Percentiles rank a stretch among this genome's conserved stretches.
Evolutionary conservation across 2,329 filamentous ascomycete genomes (phyloP).

Genomic region (Colletotrichum filicis): DNA sequence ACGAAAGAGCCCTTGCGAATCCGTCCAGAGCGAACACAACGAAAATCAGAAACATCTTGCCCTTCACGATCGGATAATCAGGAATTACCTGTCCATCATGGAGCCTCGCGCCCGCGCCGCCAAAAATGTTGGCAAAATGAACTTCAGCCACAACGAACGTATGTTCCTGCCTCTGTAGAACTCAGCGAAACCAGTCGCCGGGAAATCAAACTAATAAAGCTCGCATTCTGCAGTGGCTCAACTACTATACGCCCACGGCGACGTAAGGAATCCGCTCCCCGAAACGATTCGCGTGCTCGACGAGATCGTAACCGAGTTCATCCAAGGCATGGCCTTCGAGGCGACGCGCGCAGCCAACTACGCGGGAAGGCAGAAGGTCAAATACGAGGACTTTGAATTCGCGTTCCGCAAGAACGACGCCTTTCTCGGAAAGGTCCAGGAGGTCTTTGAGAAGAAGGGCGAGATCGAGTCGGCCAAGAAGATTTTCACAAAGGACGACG

Average conservation of each 20-base stretch:
- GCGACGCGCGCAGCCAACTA: constrained; percentile 88
- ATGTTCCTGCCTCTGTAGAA: constrained; percentile 44
- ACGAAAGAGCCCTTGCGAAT: too few species aligned
- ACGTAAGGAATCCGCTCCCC: constrained; percentile 80
- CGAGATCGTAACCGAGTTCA: constrained; percentile 96
- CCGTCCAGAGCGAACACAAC: not conserved
- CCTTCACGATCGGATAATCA: not conserved
- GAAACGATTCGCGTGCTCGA: constrained; percentile 89
- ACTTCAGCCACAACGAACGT: constrained; percentile 80
- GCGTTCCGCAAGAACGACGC: constrained; percentile 85
- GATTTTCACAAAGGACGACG: constrained; percentile 76
- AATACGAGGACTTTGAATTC: constrained; percentile 98
- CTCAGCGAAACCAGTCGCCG: too few species aligned
- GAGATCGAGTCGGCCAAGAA: constrained; percentile 87
- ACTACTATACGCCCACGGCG: constrained; percentile 84
- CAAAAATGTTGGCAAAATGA: constrained; percentile 86
- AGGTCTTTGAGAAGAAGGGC: constrained; percentile 88
- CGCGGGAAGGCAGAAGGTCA: constrained; percentile 93
- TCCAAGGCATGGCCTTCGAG: constrained; percentile 92
- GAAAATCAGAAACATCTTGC: not conserved
- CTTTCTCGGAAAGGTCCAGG: constrained; percentile 89
- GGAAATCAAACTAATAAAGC: not conserved
- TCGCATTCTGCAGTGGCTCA: constrained; percentile 66
- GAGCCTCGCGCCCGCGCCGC: constrained; percentile 82
- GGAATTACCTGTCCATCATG: constrained; percentile 59